Evolutionary conservation across 208 protist genomes (phyloP), one percentile per base, ranked within the genome.

Genomic region (Perkinsela sp.): DNA sequence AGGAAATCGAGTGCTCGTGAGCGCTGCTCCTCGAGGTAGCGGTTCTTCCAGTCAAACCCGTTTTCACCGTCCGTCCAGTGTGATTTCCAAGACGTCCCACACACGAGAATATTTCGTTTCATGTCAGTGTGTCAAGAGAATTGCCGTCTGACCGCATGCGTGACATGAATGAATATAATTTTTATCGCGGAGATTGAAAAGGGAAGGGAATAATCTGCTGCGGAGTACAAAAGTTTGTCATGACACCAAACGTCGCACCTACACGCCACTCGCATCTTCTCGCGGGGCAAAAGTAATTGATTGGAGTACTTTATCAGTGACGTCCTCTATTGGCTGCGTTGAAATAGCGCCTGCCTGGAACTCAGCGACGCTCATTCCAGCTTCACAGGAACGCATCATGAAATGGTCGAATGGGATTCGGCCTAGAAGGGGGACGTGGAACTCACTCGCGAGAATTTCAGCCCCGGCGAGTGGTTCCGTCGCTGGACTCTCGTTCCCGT

Each of bases 301-400:
- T n/a, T n/a, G n/a, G n/a, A 57, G 13, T n/a, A 57, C 40, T 57
- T 6, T 22, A 22, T 22, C 22, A 6, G 22, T 57, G 13, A 57
- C 40, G 6, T 57, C 40, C 6, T 57, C 22, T 6, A 57, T 57
- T 57, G 40, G 40, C 22, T 6, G 40, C 6, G 22, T 6, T 57
- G 40, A 57, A 22, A n/a, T 6, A 6, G 40, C 6, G 40, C 22
- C 40, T 22, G 40, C 13, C 32, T 71, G 40, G 22, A 22, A 6
- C 22, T 57, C 40, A n/a, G 40, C 40, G 40, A 57, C 40, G 40
- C 40, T 57, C 40, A 57, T 57, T 70, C 89, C 89, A 31, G 87
- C 84, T 73, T 94, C 89, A 69, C 89, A 94, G 0, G 85, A 75
- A 69, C 83, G 79, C 89, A 93, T 93, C 31, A 94, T 74, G 30